Base-by-base conservation (phyloP, 331 rosid genomes). In the Arachis monticola region DNA sequence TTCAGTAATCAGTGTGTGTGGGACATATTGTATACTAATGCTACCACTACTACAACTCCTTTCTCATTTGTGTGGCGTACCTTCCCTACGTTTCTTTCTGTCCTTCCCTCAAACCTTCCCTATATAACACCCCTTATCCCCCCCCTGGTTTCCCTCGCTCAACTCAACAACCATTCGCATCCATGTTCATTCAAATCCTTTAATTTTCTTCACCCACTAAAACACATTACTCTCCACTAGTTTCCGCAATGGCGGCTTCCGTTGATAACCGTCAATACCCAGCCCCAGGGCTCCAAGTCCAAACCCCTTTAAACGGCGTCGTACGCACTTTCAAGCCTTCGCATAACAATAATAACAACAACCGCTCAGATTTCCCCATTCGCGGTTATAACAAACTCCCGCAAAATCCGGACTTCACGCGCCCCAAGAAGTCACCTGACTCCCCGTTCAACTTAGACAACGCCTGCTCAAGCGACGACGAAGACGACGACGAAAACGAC, bases 211-310 rank as follows among this genome's bases (percentile, higher is more conserved):
- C 27, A 22, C 1, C 27, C 27, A 22, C 27, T 22, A 0, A 22
- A 22, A 22, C 27, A 22, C 27, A 22, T 22, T 22, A 22, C 27
- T 22, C 27, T 22, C 27, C 27, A 22, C 27, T 22, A 22, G 27
- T 22, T 22, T 51, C 59, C 7, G 10, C 64, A 44, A 92, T 90
- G 97, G 88, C 96, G 51, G 78, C 97, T 64, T 88, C 91, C 11
- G 91, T 90, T 0, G 80, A 80, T 12, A 84, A 84, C 70, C 86
- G 88, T 44, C 88, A 60, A 46, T 85, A 75, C 59, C 30, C 79
- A 11, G 72, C 40, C 59, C 30, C 79, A 11, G 72, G 45, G 46
- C 78, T 76, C 53, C 81, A 83, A 45, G 59, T 13, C 30, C 59
- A 53, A 8, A 70, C 82, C 0, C 63, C 81, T 35, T 2, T 62